These are phyloP conservation scores for Obba rivulosa DNA, from an alignment of 768 basidiomycete species.

Conservation along the genomic window DNA sequence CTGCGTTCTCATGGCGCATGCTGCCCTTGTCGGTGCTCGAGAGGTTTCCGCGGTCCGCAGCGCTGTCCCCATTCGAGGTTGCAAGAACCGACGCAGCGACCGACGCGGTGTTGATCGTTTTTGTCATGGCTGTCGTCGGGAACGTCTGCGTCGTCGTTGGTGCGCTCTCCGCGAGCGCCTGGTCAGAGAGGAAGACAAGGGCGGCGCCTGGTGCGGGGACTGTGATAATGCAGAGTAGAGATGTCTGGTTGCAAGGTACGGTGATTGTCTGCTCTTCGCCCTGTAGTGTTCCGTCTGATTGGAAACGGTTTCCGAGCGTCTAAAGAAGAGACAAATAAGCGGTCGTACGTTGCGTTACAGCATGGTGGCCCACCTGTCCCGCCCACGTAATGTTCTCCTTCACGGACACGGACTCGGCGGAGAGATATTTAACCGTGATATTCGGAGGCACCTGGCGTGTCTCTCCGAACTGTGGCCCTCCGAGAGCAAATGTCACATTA, in stretches of 20 bases:
- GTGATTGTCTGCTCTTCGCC: constrained; percentile 52
- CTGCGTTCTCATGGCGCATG: too few relatives aligned
- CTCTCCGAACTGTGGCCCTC: constrained; percentile 36
- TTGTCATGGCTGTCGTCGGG: constrained; percentile 53
- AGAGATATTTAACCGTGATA: constrained; percentile 57
- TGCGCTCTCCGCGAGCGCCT: constrained; percentile 31
- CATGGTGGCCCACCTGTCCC: constrained; percentile 45
- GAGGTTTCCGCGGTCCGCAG: constrained; percentile 13
- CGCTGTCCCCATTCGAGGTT: constrained; percentile 56
- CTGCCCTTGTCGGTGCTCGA: too few relatives aligned
- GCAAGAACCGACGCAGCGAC: constrained; percentile 52
- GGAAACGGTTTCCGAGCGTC: constrained; percentile 58
- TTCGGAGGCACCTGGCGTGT: constrained; percentile 34
- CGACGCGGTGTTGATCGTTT: constrained; percentile 47
- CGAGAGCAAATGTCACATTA: constrained; percentile 44
- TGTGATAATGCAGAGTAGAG: constrained; percentile 51
- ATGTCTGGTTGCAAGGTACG: constrained; percentile 50
- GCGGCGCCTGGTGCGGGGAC: constrained; percentile 72
- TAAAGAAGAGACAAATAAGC: constrained; percentile 18
- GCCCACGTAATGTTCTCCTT: constrained; percentile 74
- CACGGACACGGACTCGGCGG: constrained; percentile 49
- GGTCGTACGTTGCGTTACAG: not conserved
- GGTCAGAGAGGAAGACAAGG: constrained; percentile 60
- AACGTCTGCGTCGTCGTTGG: constrained; percentile 40
- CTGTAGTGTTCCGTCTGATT: constrained; percentile 62